Evolutionary conservation across 306 rosid species (phyloP).

Genomic region (Cicer pinnatifidum): DNA sequence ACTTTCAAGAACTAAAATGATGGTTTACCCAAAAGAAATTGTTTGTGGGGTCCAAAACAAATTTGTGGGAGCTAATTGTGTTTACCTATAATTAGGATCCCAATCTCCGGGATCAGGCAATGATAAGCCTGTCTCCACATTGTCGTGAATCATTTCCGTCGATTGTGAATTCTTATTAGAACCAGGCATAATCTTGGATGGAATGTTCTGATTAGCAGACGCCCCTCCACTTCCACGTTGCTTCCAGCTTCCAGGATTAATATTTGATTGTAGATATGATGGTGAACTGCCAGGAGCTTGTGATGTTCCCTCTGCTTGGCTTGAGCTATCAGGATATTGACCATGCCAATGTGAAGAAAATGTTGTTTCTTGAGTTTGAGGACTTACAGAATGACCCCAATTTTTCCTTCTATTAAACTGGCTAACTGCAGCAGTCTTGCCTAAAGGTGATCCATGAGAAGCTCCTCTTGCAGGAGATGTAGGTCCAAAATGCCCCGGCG

Average conservation of each 20-base stretch:
- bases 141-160: conserved; percentile 59
- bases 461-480: conserved; percentile 96
- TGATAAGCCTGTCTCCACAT: conserved; percentile 58
- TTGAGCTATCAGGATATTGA: conserved; percentile 64
- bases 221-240: conserved; percentile 68
- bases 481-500: conserved; percentile 94
- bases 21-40: too few species aligned
- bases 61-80: conserved; percentile 24
- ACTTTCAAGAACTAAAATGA: too few species aligned
- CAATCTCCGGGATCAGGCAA: conserved; percentile 98
- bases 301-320: conserved; percentile 73
- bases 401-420: conserved; percentile 88
- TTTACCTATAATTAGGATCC: conserved; percentile 97
- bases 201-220: conserved; percentile 59
- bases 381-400: conserved; percentile 82
- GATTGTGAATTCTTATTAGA: conserved; percentile 59
- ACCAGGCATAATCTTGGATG: conserved; percentile 56
- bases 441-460: conserved; percentile 91
- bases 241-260: conserved; percentile 75
- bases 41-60: too few species aligned
- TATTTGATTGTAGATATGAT: conserved; percentile 64
- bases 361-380: conserved; percentile 76
- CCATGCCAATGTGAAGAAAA: conserved; percentile 79
- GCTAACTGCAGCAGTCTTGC: conserved; percentile 82
- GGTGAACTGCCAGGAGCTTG: conserved; percentile 72